Evolutionary conservation across 106 monocot genomes (phyloP).

Genomic region (Dendrobium catenatum): DNA sequence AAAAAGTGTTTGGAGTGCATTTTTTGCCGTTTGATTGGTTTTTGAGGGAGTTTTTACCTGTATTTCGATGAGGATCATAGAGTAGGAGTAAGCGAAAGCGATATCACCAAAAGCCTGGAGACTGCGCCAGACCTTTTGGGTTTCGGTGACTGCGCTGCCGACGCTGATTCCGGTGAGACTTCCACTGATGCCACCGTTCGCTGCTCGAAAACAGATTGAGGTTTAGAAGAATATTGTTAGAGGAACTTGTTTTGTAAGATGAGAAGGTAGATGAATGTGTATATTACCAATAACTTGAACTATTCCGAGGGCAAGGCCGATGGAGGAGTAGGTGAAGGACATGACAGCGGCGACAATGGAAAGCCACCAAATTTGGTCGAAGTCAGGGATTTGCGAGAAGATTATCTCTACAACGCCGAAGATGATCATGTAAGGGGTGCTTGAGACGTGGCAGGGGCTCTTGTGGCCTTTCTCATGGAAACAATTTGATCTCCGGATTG

Average conservation of each 20-base stretch:
- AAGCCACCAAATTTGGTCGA: constrained; percentile 59
- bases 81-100: constrained; percentile 70
- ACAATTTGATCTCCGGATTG: constrained; percentile 39
- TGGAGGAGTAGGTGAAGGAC: constrained; percentile 60
- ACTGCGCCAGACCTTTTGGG: constrained; percentile 53
- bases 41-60: constrained; percentile 18
- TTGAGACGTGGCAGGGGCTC: constrained; percentile 31
- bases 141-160: constrained; percentile 25
- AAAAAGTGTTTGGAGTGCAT: too few relatives aligned
- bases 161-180: constrained; percentile 53
- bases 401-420: constrained; percentile 35
- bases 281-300: constrained; percentile 54
- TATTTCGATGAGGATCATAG: constrained; percentile 68
- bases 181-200: constrained; percentile 32
- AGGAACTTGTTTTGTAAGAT: not conserved
- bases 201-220: constrained; percentile 7
- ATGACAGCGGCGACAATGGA: constrained; percentile 52
- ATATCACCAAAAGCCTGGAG: constrained; percentile 64
- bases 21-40: not conserved
- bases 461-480: constrained; percentile 47
- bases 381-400: constrained; percentile 58
- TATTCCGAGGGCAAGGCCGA: constrained; percentile 40
- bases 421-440: constrained; percentile 46
- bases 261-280: constrained; percentile 31
- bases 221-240: not conserved